Evolutionary conservation across 768 basidiomycete species (phyloP).

Genomic region (Leccinum subgranulosum): DNA sequence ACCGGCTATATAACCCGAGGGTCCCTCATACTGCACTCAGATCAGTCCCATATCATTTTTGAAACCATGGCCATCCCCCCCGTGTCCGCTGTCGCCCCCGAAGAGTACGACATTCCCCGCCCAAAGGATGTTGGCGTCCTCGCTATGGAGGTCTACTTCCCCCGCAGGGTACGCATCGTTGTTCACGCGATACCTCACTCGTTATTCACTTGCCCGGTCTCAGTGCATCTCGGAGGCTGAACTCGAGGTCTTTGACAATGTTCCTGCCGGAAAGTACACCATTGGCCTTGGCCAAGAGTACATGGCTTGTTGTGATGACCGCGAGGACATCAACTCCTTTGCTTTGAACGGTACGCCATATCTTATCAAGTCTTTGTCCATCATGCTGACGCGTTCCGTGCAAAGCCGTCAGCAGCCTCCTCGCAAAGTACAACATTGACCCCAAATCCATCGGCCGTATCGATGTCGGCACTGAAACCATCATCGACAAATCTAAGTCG

Average conservation of each 20-base stretch:
- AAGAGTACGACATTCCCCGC: conserved; percentile 38
- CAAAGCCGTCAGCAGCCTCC: conserved; percentile 80
- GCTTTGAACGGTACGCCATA: conserved; percentile 78
- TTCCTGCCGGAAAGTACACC: conserved; percentile 95
- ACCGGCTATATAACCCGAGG: conserved; percentile 21
- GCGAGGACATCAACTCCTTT: conserved; percentile 99
- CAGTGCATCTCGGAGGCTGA: conserved; percentile 96
- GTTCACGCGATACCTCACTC: conserved; percentile 6
- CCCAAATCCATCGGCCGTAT: conserved; percentile 95
- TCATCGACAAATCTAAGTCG: conserved; percentile 99
- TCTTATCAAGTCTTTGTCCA: background rate
- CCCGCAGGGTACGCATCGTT: conserved; percentile 64
- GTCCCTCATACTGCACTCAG: background rate
- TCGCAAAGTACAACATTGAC: conserved; percentile 94
- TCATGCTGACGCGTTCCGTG: background rate
- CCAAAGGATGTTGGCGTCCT: conserved; percentile 95
- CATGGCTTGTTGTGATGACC: conserved; percentile 99
- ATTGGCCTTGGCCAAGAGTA: conserved; percentile 96
- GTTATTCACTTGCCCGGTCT: conserved; percentile 6
- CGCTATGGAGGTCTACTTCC: conserved; percentile 93
- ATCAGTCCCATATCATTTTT: background rate
- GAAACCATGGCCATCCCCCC: conserved; percentile 26
- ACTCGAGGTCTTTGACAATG: conserved; percentile 92
- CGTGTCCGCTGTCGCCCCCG: conserved; percentile 2
- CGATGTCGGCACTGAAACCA: conserved; percentile 97